phyloP scores from a whole-genome alignment of 1,284 basidiomycete species.

The Moesziomyces aphidis region DNA sequence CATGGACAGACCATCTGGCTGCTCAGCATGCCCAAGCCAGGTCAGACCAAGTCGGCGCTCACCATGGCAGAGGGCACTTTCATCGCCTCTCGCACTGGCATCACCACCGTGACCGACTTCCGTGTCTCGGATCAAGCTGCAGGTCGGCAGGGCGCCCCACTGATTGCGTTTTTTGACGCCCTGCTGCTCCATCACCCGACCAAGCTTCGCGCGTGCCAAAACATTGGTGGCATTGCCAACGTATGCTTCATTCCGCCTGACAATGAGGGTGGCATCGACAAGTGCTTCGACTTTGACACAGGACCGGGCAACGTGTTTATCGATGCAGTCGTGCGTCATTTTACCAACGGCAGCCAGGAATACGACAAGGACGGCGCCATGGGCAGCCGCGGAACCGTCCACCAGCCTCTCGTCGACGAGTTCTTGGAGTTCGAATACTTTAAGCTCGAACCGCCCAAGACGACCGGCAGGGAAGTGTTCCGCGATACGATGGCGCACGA shows the following conservation, averaged over 20 bases:
- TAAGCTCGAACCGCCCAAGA: not conserved
- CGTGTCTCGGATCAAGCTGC: not conserved
- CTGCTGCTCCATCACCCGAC: not conserved
- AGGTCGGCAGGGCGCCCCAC: not conserved
- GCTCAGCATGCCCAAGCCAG: not conserved
- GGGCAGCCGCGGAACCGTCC: not conserved
- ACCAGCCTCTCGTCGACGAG: constrained; percentile 1
- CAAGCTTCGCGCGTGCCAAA: not conserved
- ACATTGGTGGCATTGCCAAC: not conserved
- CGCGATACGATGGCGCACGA: not conserved
- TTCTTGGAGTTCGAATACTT: not conserved
- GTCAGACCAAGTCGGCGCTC: not conserved
- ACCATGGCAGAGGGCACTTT: not conserved
- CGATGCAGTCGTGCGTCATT: not conserved
- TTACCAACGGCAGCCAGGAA: not conserved
- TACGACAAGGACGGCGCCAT: not conserved
- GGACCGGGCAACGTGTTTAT: not conserved
- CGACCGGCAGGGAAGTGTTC: not conserved
- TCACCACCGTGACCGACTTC: not conserved
- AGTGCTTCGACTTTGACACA: not conserved
- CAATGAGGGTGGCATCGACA: not conserved
- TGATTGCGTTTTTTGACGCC: not conserved
- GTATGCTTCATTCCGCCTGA: not conserved
- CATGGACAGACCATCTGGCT: constrained; percentile 1
- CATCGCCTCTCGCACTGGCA: not conserved